Conservation (phyloP, 108 stramenopile species). For the Stephanodiscus triporus region DNA sequence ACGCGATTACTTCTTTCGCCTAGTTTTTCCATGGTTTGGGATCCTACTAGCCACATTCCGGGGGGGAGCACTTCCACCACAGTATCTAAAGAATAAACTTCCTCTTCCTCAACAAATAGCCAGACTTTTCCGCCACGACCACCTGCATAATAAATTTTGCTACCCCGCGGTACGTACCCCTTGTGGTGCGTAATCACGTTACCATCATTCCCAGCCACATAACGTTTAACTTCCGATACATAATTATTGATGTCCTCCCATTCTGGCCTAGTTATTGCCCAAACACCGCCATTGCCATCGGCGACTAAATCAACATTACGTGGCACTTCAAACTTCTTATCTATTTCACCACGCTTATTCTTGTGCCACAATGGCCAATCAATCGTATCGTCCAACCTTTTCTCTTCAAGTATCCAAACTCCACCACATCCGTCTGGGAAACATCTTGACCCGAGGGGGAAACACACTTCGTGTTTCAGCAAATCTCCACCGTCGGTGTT, state of each 20-base stretch:
- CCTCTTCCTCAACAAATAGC: neutral
- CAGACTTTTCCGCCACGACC: constrained; percentile 1
- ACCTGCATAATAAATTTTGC: neutral
- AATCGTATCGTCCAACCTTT: neutral
- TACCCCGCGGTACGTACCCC: neutral
- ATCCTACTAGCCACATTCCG: neutral
- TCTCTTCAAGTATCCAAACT: neutral
- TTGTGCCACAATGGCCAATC: constrained; percentile 1
- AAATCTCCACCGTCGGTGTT: neutral
- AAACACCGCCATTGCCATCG: neutral
- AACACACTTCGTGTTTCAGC: neutral
- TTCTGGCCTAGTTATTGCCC: neutral
- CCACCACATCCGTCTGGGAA: neutral
- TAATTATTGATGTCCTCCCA: neutral
- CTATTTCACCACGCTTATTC: neutral
- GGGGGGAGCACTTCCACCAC: too few relatives aligned
- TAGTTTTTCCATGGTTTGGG: neutral
- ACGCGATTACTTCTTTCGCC: neutral
- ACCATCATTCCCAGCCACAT: neutral
- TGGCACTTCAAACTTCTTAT: neutral
- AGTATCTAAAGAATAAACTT: neutral
- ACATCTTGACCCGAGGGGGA: neutral
- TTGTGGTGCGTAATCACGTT: neutral
- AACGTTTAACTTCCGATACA: neutral
- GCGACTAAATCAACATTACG: neutral